Evolutionary conservation across 305 asterid species (phyloP).

Genomic region (Fraxinus floribunda): DNA sequence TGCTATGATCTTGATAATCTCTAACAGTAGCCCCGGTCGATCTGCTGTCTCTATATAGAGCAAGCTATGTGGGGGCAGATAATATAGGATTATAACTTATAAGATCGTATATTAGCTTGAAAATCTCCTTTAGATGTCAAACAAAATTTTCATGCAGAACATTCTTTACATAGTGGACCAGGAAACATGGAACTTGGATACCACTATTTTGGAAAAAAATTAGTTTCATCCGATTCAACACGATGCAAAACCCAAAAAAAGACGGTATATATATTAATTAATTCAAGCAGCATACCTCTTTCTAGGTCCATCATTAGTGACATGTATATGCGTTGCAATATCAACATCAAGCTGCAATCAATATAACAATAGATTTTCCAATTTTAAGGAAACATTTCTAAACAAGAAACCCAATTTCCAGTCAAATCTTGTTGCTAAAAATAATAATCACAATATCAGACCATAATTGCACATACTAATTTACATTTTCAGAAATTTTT

Average conservation of each 20-base stretch:
- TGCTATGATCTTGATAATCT: slow-evolving; percentile 73
- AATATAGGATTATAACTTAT: slow-evolving; percentile 3
- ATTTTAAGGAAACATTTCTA: neutral
- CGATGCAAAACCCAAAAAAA: neutral
- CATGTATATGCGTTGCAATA: slow-evolving; percentile 79
- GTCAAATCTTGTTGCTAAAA: neutral
- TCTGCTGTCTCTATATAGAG: slow-evolving; percentile 90
- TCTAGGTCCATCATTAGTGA: slow-evolving; percentile 81
- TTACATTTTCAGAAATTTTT: neutral
- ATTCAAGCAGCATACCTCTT: slow-evolving; percentile 54
- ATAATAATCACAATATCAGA: neutral
- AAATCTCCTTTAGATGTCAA: neutral
- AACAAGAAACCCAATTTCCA: neutral
- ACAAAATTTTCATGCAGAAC: neutral
- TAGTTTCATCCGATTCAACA: neutral
- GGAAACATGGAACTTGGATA: neutral
- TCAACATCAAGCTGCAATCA: slow-evolving; percentile 66
- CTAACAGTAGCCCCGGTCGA: slow-evolving; percentile 85
- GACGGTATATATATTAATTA: neutral
- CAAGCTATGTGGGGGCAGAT: slow-evolving; percentile 51
- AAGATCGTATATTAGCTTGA: neutral
- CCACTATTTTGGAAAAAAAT: neutral
- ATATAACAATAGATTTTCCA: neutral
- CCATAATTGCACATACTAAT: neutral
- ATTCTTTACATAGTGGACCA: neutral